A percentile compares a stretch with the other conserved stretches of the same genome.
Conservation (phyloP, 2,329 filamentous ascomycete species). For the Fusarium armeniacum region DNA sequence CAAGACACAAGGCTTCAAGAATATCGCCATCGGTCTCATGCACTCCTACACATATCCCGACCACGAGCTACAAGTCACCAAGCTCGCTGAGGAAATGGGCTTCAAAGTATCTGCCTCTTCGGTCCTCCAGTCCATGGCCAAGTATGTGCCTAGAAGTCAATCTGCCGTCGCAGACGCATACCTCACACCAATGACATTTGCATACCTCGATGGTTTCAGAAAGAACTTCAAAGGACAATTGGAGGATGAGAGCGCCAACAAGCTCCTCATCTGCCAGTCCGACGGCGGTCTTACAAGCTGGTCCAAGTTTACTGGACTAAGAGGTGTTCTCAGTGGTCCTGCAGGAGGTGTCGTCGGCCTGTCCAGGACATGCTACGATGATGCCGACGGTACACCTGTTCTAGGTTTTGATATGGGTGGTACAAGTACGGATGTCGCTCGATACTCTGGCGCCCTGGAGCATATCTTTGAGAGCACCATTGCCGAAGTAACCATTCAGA, state of each 20-base stretch:
- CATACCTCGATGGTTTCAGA: constrained; percentile 54
- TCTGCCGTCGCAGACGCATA: constrained; percentile 62
- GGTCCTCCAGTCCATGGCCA: constrained; percentile 59
- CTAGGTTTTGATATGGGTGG: constrained; percentile 62
- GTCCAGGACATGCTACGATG: constrained; percentile 48
- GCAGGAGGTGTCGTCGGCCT: constrained; percentile 50
- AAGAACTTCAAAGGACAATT: constrained; percentile 48
- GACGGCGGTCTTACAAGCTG: constrained; percentile 50
- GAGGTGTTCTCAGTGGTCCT: constrained; percentile 49
- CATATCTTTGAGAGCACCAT: constrained; percentile 81
- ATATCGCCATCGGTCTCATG: constrained; percentile 73
- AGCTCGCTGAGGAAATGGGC: constrained; percentile 58
- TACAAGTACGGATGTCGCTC: constrained; percentile 78
- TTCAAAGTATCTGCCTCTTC: constrained; percentile 58
- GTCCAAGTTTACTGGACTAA: constrained; percentile 48
- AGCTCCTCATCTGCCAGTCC: constrained; percentile 52
- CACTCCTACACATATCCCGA: constrained; percentile 76
- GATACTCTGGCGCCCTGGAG: constrained; percentile 77
- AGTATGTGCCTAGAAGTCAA: constrained; percentile 60
- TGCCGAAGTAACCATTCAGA: constrained; percentile 78
- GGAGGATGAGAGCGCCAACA: constrained; percentile 47
- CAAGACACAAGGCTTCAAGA: constrained; percentile 70
- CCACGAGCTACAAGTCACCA: constrained; percentile 62
- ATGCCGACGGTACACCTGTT: constrained; percentile 44
- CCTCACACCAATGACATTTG: constrained; percentile 58